These are phyloP conservation scores for Aspergillus amoenus DNA, from an alignment of 2,329 filamentous ascomycete genomes.

Conservation along the genomic window DNA sequence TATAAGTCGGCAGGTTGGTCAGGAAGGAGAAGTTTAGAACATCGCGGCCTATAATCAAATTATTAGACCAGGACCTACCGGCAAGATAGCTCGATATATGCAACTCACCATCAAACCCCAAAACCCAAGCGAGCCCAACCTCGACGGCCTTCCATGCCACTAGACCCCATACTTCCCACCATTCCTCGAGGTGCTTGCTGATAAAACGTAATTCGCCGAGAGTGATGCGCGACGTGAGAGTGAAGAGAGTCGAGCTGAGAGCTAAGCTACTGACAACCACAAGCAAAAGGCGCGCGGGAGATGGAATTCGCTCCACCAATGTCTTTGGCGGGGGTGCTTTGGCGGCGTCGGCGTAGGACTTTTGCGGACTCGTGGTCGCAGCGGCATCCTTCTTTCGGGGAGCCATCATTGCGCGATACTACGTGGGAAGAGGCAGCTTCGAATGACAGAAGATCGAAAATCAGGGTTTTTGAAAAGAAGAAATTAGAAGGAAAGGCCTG, in stretches of 20 bases:
- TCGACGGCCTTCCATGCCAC: slow-evolving; percentile 62
- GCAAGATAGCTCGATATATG: background rate
- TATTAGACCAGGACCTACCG: background rate
- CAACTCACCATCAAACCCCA: slow-evolving; percentile 62
- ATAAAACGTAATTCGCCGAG: slow-evolving; percentile 66
- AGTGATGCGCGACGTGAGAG: slow-evolving; percentile 59
- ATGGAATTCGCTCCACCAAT: slow-evolving; percentile 28
- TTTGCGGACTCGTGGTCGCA: slow-evolving; percentile 11
- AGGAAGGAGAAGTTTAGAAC: slow-evolving; percentile 66
- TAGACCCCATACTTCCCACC: slow-evolving; percentile 59
- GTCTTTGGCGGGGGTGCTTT: slow-evolving; percentile 14
- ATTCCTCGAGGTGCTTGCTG: slow-evolving; percentile 62
- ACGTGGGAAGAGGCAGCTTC: background rate
- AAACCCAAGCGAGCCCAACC: slow-evolving; percentile 70
- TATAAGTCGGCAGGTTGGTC: slow-evolving; percentile 72
- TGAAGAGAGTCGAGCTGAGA: slow-evolving; percentile 65
- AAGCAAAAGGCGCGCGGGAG: slow-evolving; percentile 44
- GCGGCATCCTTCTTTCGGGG: slow-evolving; percentile 24
- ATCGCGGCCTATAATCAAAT: slow-evolving; percentile 58
- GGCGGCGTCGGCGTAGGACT: slow-evolving; percentile 14
- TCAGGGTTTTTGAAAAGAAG: background rate
- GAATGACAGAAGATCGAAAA: background rate
- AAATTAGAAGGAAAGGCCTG: background rate
- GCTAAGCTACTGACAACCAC: slow-evolving; percentile 56
- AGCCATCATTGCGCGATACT: slow-evolving; percentile 13